Evolutionary conservation across 2,329 filamentous ascomycete species (phyloP), one percentile per base, ranked within the genome.

Genomic region (Ilyonectria mors-panacis): DNA sequence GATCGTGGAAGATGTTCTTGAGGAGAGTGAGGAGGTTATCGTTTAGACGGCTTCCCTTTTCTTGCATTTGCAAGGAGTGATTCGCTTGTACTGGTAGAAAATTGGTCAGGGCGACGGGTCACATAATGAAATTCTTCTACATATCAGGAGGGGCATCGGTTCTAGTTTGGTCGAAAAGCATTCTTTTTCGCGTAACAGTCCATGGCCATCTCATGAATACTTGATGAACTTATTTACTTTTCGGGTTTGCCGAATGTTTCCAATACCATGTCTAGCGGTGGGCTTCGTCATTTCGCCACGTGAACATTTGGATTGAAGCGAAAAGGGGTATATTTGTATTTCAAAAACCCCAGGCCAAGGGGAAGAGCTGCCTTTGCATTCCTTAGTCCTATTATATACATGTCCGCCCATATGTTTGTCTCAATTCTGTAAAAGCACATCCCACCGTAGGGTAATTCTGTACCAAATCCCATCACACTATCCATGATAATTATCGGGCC

Each of bases 1-100:
- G 85, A 92, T 94, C 74, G 90, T 94, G 72, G 92, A 94, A 83
- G 95, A 98, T 84, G 95, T 91, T 23, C 81, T 91, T 58, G 89
- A 95, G 83, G 93, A 98, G 88, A 92, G 86, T 65, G 96, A 98
- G 86, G 96, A 98, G 82, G 82, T 90, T 73, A 79, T 90, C 57
- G 76, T 66, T 70, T 83, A 80, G 74, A 75, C 42, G 65, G 69
- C 57, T 67, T 65, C 57, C 74, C 72, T 74, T 73, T 74, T 72
- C 73, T 73, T 70, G 75, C 72, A 73, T 77, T 73, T 67, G 74
- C 70, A 73, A 72, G 72, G 66, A 75, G 69, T 75, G 73, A 73
- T 74, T 76, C 77, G 71, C 73, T 77, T 79, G 76, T 77, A 77
- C 72, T 72, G 77, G 77, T 77, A 77, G 72, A 78, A 77, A 77